Evolutionary conservation across 148 eudicot species (phyloP).

Genomic region (Mesembryanthemum crystallinum): DNA sequence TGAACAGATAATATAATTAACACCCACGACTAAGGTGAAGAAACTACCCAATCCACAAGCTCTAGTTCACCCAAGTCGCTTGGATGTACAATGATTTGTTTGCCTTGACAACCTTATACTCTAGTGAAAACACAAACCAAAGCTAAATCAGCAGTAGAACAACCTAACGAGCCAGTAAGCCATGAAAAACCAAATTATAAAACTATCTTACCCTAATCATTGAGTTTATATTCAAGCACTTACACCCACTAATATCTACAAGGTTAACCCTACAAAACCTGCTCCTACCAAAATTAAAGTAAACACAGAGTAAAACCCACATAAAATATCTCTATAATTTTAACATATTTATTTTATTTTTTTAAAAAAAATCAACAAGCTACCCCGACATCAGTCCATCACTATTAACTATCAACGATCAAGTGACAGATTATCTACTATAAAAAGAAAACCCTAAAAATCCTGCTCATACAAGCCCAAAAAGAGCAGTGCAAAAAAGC

Average conservation of each 20-base stretch:
- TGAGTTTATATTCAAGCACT: neutral
- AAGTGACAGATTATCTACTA: no score
- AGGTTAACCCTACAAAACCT: constrained; percentile 3
- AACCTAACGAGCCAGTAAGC: constrained; percentile 17
- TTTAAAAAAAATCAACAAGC: no score
- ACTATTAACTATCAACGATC: no score
- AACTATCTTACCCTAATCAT: constrained; percentile 14
- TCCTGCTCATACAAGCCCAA: neutral
- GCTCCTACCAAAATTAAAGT: neutral
- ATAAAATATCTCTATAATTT: no score
- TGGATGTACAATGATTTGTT: constrained; percentile 23
- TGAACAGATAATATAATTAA: constrained; percentile 2
- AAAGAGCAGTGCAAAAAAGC: neutral
- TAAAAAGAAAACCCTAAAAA: neutral
- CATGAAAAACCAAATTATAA: neutral
- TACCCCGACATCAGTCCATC: no score
- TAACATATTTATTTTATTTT: no score
- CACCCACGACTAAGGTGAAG: constrained; percentile 17
- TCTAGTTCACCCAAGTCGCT: constrained; percentile 32
- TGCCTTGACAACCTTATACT: constrained; percentile 25
- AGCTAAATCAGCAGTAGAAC: constrained; percentile 31
- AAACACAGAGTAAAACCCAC: neutral
- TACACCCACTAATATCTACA: neutral
- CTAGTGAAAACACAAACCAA: constrained; percentile 32
- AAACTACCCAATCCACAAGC: constrained; percentile 32